Evolutionary conservation across 2,329 filamentous ascomycete species (phyloP).

Genomic region (Albophoma yamanashiensis): DNA sequence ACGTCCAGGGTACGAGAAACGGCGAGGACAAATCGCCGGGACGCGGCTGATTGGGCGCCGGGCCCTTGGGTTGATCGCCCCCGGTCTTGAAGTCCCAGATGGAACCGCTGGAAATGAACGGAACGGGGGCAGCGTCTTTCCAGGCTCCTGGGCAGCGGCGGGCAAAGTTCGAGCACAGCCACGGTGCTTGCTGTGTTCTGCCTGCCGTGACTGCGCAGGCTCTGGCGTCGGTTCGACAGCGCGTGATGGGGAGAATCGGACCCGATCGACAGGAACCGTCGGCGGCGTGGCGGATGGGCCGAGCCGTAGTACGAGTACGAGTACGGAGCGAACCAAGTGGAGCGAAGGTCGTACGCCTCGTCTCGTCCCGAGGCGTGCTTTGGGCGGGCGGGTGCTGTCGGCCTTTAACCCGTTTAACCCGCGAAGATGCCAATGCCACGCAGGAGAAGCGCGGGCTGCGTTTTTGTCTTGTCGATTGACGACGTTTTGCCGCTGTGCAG

Average conservation of each 20-base stretch:
- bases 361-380: background rate
- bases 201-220: background rate
- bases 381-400: background rate
- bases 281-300: background rate
- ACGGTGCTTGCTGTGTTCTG: background rate
- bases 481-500: background rate
- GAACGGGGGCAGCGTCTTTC: background rate
- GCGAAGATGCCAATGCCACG: background rate
- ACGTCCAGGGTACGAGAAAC: slow-evolving; percentile 14
- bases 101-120: background rate
- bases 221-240: background rate
- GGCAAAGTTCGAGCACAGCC: background rate
- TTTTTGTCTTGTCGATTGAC: background rate
- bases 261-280: background rate
- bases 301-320: background rate
- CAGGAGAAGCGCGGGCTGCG: background rate
- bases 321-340: background rate
- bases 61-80: background rate
- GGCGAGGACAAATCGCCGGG: slow-evolving; percentile 12
- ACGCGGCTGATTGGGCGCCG: slow-evolving; percentile 15
- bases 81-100: background rate
- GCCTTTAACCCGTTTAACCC: background rate
- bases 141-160: background rate
- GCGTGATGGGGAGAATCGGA: background rate
- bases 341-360: background rate